Base-by-base conservation (phyloP, 1,139 yeast genomes). In the Trichomonascaceae sp. region DNA sequence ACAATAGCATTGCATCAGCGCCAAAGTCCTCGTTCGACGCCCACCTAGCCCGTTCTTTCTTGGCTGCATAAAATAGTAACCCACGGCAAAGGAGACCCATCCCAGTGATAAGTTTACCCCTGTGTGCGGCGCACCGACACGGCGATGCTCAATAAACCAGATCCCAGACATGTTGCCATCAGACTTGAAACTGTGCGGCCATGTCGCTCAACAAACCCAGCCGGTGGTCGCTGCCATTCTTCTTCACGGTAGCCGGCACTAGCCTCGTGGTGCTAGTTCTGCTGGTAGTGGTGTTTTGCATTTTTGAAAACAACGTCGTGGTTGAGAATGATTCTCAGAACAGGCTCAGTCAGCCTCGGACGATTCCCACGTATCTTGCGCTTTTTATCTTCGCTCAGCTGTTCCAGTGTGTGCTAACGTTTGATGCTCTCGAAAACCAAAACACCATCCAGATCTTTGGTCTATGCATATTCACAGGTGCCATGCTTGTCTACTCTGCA, bases 401-500 rank as follows among this genome's bases (percentile, higher is more conserved):
- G 4, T 66, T 59, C 43, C 69, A 64, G 37, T 53, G 66, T 16
- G 35, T 57, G 0, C 52, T 68, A 28, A 59, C 72, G 2, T 41
- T 51, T n/a, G 56, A 68, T 32, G 72, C 72, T 1, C 51, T 69
- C 15, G 45, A 51, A 32, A 54, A 64, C 13, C 58, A 65, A 43
- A 69, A 70, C 43, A 60, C 68, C 42, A 45, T 56, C 54, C 47
- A 54, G 38, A 41, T 65, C 16, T 49, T 62, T 17, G 62, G 67
- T 42, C 55, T 70, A 28, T 59, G 69, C 41, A 35, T 59, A 13
- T 69, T 69, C 43, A 62, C 64, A 42, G 56, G 56, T n/a, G 66
- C 69, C 31, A 62, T 70, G 69, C 51, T 67, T 44, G 54, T 67
- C 3, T 69, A 70, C 47, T 62, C 74, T 2, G 69, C 71, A 8